Evolutionary conservation across 306 rosid species (phyloP).

Genomic region (Casuarina cunninghamiana): DNA sequence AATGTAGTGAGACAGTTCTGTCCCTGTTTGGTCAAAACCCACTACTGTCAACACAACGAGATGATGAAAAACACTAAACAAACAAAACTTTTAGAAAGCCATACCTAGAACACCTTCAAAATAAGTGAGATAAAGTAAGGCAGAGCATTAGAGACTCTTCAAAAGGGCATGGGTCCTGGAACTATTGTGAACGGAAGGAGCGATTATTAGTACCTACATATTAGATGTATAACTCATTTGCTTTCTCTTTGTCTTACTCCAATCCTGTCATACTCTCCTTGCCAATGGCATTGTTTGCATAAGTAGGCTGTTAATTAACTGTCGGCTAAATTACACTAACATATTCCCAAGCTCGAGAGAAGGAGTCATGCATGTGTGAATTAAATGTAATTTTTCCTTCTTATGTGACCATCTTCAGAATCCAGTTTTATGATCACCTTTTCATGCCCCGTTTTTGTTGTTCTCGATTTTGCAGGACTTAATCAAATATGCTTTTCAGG

Average conservation of each 20-base stretch:
- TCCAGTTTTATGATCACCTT: not conserved
- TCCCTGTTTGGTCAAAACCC: too few species aligned
- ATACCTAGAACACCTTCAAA: not conserved
- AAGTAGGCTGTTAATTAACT: too few species aligned
- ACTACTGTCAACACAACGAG: too few species aligned
- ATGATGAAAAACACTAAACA: not conserved
- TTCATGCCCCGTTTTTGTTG: not conserved
- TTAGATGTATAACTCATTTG: not conserved
- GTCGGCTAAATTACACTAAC: too few species aligned
- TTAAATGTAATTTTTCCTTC: not conserved
- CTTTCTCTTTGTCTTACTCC: too few species aligned
- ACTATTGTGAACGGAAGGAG: slow-evolving; percentile 46
- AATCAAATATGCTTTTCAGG: slow-evolving; percentile 47
- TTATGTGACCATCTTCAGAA: not conserved
- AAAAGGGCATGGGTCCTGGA: slow-evolving; percentile 72
- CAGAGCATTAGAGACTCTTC: slow-evolving; percentile 51
- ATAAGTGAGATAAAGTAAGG: not conserved
- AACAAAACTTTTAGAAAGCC: too few species aligned
- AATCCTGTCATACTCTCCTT: too few species aligned
- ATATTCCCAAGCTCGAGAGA: too few species aligned
- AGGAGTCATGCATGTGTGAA: not conserved
- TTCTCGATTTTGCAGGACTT: slow-evolving; percentile 43
- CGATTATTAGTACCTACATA: too few species aligned
- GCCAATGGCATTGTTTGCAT: too few species aligned
- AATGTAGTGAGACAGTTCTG: too few species aligned